A percentile compares a stretch with the other conserved stretches of the same genome.
These are phyloP conservation scores for Coemansia sp. DNA, from an alignment of 192 early-diverging fungal genomes.

Conservation along the genomic window DNA sequence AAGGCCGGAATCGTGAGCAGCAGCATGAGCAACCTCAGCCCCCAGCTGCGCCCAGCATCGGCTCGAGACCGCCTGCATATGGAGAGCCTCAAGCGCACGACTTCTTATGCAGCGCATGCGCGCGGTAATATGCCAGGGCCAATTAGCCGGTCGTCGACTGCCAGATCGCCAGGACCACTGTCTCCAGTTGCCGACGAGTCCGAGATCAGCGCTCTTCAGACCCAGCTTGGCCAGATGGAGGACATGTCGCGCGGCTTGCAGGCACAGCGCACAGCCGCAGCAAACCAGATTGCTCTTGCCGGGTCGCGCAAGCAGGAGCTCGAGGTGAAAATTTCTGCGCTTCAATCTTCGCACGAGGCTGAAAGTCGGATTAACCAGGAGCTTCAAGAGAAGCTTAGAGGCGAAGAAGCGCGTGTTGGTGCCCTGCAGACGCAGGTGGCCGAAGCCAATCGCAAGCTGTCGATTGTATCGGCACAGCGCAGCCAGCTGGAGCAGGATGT, in stretches of 20 bases:
- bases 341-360: conserved; percentile 52
- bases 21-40: conserved; percentile 44
- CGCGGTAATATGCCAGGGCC: conserved; percentile 17
- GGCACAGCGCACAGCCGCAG: conserved; percentile 35
- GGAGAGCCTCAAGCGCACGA: conserved; percentile 35
- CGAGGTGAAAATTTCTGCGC: conserved; percentile 41
- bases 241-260: conserved; percentile 46
- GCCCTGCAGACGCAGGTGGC: conserved; percentile 35
- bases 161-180: conserved; percentile 23
- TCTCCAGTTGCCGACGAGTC: conserved; percentile 34
- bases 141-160: conserved; percentile 30
- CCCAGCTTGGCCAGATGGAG: conserved; percentile 44
- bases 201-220: conserved; percentile 35
- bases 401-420: conserved; percentile 32
- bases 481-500: conserved; percentile 45
- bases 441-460: conserved; percentile 36
- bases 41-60: conserved; percentile 31
- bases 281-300: conserved; percentile 32
- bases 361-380: conserved; percentile 53
- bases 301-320: conserved; percentile 52
- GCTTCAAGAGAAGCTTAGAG: conserved; percentile 45
- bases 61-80: conserved; percentile 18
- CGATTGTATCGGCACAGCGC: conserved; percentile 43
- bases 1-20: conserved; percentile 29
- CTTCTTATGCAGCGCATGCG: conserved; percentile 28